phyloP scores from a whole-genome alignment of 2,329 filamentous ascomycete genomes.

The Colletotrichum trifolii region DNA sequence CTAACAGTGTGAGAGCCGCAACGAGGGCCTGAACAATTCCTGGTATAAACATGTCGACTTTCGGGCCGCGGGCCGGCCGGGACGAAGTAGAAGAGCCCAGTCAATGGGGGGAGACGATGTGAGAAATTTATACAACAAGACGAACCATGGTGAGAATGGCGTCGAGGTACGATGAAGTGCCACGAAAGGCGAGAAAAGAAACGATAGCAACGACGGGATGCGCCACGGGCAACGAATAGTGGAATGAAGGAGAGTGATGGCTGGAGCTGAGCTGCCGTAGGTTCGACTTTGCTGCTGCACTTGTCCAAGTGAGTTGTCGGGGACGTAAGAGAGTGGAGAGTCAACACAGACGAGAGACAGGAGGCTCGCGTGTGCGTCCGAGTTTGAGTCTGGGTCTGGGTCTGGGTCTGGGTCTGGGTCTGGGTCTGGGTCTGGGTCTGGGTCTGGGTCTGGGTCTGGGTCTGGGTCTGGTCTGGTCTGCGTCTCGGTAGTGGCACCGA shows the following conservation, averaged over 20 bases:
- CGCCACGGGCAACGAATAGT: constrained; percentile 35
- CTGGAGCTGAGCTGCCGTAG: constrained; percentile 29
- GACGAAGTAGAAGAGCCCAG: constrained; percentile 52
- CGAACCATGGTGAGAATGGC: constrained; percentile 33
- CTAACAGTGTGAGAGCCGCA: constrained; percentile 67
- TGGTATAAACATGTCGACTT: constrained; percentile 56
- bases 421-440: constrained; percentile 1
- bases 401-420: constrained; percentile 12
- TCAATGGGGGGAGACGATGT: constrained; percentile 55
- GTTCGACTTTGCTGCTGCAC: constrained; percentile 7
- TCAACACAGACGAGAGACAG: not conserved
- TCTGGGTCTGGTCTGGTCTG: too few relatives aligned
- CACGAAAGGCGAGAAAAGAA: constrained; percentile 18
- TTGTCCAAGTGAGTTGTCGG: constrained; percentile 16
- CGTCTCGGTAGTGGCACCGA: too few relatives aligned
- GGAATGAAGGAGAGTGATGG: constrained; percentile 33
- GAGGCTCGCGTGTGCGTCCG: not conserved
- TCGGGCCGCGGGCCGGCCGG: constrained; percentile 42
- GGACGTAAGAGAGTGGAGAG: constrained; percentile 27
- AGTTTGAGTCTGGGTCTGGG: not conserved
- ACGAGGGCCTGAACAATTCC: constrained; percentile 60
- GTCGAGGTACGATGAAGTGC: constrained; percentile 38
- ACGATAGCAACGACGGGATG: constrained; percentile 21
- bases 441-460: too few relatives aligned
- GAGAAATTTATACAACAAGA: constrained; percentile 45